These are phyloP conservation scores for Actinomortierella ambigua DNA, from an alignment of 371 early-diverging fungal genomes.

Conservation along the genomic window DNA sequence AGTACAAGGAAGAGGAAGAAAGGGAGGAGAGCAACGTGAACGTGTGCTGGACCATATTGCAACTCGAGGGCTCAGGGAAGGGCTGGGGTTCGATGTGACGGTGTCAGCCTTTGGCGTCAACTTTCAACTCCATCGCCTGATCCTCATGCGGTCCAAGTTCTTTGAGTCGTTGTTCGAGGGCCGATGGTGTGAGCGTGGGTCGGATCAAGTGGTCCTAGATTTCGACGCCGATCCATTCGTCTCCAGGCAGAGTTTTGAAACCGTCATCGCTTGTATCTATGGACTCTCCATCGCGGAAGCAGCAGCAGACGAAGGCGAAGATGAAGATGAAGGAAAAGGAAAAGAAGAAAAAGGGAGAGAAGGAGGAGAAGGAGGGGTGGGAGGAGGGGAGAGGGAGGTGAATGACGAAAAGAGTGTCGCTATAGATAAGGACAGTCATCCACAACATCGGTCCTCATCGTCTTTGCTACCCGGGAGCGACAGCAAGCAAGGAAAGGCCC, in stretches of 20 bases:
- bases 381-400: background rate
- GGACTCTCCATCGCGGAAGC: conserved; percentile 23
- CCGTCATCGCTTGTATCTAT: conserved; percentile 24
- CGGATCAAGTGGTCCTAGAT: conserved; percentile 46
- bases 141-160: conserved; percentile 62
- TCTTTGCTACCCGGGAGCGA: too few relatives aligned
- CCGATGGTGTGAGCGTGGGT: conserved; percentile 51
- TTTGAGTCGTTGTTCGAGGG: conserved; percentile 59
- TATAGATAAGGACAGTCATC: background rate
- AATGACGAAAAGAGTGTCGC: background rate
- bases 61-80: conserved; percentile 56
- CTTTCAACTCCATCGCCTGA: conserved; percentile 60
- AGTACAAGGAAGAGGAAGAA: too few relatives aligned
- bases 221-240: conserved; percentile 31
- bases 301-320: background rate
- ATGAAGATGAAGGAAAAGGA: too few relatives aligned
- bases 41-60: conserved; percentile 52
- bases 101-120: conserved; percentile 55
- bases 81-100: conserved; percentile 60
- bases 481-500: too few relatives aligned
- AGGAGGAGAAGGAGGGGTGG: too few relatives aligned
- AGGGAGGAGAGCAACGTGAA: too few relatives aligned
- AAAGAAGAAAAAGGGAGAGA: too few relatives aligned
- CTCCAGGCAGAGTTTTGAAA: conserved; percentile 30
- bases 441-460: background rate